A percentile compares a stretch with the other conserved stretches of the same genome.
Evolutionary conservation across 768 basidiomycete genomes (phyloP).

Genomic region (Paxillus ammoniavirescens): DNA sequence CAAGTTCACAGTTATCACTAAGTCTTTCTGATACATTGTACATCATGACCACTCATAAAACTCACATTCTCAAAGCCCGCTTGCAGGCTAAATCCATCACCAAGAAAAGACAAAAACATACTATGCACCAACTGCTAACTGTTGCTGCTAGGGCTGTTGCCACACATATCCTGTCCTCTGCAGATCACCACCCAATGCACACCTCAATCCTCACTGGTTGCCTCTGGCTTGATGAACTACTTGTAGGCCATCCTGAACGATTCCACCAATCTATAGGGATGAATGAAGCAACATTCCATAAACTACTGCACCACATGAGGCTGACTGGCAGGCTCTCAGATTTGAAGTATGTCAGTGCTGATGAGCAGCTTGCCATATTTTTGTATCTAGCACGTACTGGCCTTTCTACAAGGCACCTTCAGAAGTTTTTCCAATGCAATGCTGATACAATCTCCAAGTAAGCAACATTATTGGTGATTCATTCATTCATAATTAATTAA

Average conservation of each 20-base stretch:
- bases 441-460: not conserved
- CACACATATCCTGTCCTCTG: too few species aligned
- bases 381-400: not conserved
- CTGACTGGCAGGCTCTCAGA: not conserved
- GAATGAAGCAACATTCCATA: slow-evolving; percentile 10
- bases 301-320: slow-evolving; percentile 1
- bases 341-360: not conserved
- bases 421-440: not conserved
- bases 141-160: too few species aligned
- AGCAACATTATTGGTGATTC: not conserved
- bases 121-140: too few species aligned
- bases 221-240: slow-evolving; percentile 13
- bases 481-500: too few species aligned
- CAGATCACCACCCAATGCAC: not conserved
- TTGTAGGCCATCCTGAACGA: not conserved
- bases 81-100: too few species aligned
- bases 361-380: slow-evolving; percentile 1
- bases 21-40: too few species aligned
- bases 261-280: not conserved
- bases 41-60: too few species aligned
- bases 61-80: too few species aligned
- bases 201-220: slow-evolving; percentile 21
- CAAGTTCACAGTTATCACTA: too few species aligned
- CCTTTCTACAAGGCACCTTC: not conserved
- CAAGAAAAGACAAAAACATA: too few species aligned